Percentiles rank a stretch among this genome's conserved stretches.
These are phyloP conservation scores for Lipomyces lipofer DNA, from an alignment of 805 yeast genomes.

Conservation along the genomic window DNA sequence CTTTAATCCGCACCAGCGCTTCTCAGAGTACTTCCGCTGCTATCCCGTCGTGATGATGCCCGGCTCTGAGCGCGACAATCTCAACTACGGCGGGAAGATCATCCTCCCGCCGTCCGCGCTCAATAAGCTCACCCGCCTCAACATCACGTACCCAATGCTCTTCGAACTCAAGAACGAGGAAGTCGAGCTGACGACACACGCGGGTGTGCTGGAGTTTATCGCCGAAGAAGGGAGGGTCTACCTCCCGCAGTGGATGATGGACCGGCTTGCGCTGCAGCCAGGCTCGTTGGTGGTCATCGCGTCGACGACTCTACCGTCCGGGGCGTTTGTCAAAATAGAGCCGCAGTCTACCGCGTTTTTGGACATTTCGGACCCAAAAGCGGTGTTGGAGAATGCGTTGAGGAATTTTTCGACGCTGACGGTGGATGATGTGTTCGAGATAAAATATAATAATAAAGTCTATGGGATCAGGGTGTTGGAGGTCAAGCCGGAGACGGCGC, in stretches of 20 bases:
- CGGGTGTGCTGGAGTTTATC: conserved; percentile 93
- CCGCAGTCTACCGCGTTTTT: conserved; percentile 93
- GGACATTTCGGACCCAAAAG: conserved; percentile 93
- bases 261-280: conserved; percentile 65
- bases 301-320: conserved; percentile 77
- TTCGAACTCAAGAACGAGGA: conserved; percentile 76
- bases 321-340: conserved; percentile 86
- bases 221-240: conserved; percentile 97
- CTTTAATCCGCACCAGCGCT: conserved; percentile 41
- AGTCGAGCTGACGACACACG: conserved; percentile 63
- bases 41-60: conserved; percentile 92
- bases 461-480: conserved; percentile 84
- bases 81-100: conserved; percentile 94
- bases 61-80: conserved; percentile 61
- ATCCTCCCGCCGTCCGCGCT: conserved; percentile 92
- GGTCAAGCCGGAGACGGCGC: conserved; percentile 61
- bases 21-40: conserved; percentile 87
- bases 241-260: conserved; percentile 96
- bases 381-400: conserved; percentile 89
- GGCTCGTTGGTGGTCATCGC: conserved; percentile 76
- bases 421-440: conserved; percentile 78
- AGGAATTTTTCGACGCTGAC: conserved; percentile 88
- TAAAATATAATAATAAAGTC: conserved; percentile 74
- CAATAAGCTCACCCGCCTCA: conserved; percentile 82
- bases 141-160: conserved; percentile 94